Evolutionary conservation across 1,284 basidiomycete species (phyloP).

Genomic region (Pyrrhoderma noxium): DNA sequence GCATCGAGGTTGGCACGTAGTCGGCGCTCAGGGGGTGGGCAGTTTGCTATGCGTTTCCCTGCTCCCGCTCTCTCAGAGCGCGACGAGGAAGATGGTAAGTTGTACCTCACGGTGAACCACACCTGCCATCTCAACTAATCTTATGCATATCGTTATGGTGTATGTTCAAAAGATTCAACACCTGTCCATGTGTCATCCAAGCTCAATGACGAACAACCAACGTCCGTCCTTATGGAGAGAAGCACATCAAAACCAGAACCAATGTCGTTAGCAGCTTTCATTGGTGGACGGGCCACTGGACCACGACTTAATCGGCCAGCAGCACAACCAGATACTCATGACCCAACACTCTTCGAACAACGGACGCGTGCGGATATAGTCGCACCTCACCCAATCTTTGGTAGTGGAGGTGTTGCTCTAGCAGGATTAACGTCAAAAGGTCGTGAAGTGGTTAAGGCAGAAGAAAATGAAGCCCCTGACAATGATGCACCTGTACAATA

Average conservation of each 20-base stretch:
- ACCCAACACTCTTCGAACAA: conserved; percentile 60
- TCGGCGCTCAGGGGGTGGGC: conserved; percentile 47
- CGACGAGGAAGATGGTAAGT: neutral
- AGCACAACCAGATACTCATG: conserved; percentile 59
- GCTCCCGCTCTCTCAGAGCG: conserved; percentile 11
- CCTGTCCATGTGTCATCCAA: conserved; percentile 42
- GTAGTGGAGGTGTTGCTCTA: conserved; percentile 63
- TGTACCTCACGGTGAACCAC: too few relatives aligned
- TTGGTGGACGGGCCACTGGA: conserved; percentile 65
- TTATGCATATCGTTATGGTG: too few relatives aligned
- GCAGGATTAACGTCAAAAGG: conserved; percentile 48
- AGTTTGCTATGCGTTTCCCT: conserved; percentile 27
- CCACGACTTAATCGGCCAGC: conserved; percentile 64
- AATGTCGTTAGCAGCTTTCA: conserved; percentile 69
- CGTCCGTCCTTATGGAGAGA: conserved; percentile 1
- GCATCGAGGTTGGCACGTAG: conserved; percentile 60
- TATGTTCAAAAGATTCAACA: conserved; percentile 27
- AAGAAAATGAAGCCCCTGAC: neutral
- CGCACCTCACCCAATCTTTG: conserved; percentile 65
- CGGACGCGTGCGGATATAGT: conserved; percentile 35
- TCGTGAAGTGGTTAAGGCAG: conserved; percentile 15
- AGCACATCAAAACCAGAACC: conserved; percentile 28
- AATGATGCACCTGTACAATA: neutral
- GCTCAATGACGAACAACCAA: conserved; percentile 25
- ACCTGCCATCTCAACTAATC: too few relatives aligned